phyloP scores from a whole-genome alignment of 306 rosid genomes.

The Begonia fuchsioides region DNA sequence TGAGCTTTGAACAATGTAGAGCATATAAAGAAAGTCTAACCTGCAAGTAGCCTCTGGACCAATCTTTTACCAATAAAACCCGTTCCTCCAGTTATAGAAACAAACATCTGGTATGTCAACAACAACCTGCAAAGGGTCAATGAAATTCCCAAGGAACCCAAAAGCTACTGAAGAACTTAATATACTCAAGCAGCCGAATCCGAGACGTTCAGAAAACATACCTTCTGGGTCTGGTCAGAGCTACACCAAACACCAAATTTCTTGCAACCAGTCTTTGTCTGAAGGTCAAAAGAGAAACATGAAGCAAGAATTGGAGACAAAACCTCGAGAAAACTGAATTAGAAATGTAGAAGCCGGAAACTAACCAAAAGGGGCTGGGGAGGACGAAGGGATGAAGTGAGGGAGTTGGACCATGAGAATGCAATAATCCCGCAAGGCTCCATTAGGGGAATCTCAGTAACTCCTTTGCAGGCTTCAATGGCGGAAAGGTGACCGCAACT shows the following conservation, averaged over 20 bases:
- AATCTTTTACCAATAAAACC: slow-evolving; percentile 85
- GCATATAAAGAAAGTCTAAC: slow-evolving; percentile 18
- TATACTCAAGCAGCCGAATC: not conserved
- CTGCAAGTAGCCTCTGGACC: slow-evolving; percentile 84
- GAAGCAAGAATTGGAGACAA: not conserved
- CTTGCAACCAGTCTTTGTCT: slow-evolving; percentile 20
- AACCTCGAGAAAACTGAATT: not conserved
- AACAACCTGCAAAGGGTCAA: slow-evolving; percentile 22
- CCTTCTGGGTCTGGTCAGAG: slow-evolving; percentile 43
- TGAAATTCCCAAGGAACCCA: slow-evolving; percentile 18
- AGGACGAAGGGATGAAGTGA: slow-evolving; percentile 34
- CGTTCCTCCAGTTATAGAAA: slow-evolving; percentile 92
- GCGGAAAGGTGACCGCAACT: not conserved
- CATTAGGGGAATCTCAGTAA: slow-evolving; percentile 11
- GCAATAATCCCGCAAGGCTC: slow-evolving; percentile 35
- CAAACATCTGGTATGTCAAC: slow-evolving; percentile 48
- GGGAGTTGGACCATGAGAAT: slow-evolving; percentile 42
- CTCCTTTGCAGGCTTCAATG: not conserved
- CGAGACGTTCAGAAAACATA: slow-evolving; percentile 6
- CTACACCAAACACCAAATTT: slow-evolving; percentile 37
- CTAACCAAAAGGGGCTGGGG: slow-evolving; percentile 41
- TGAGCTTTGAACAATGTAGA: not conserved
- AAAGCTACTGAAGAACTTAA: not conserved
- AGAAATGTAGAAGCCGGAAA: slow-evolving; percentile 1
- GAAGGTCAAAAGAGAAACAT: not conserved